These are phyloP conservation scores for Tieghemostelium lacteum DNA, from an alignment of 78 protist species.

Conservation along the genomic window DNA sequence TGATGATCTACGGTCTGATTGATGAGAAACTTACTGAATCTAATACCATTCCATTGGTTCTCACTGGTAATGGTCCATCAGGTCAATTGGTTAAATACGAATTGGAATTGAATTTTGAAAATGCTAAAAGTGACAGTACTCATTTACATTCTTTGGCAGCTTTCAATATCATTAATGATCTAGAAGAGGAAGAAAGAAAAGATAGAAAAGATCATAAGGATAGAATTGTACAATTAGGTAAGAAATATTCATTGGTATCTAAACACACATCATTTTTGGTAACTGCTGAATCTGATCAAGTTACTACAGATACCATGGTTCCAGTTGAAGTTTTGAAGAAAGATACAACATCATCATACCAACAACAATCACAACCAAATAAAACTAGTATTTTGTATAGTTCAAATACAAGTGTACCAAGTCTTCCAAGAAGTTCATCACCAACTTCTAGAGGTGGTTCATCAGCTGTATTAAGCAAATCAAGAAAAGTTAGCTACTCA, in stretches of 20 bases:
- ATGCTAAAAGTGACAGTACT: not conserved
- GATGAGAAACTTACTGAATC: no score
- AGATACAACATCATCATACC: not conserved
- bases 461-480: no score
- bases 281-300: not conserved
- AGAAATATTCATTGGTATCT: constrained; percentile 19
- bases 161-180: constrained; percentile 25
- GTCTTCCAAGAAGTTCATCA: not conserved
- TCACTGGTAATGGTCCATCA: constrained; percentile 54
- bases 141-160: constrained; percentile 39
- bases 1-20: constrained; percentile 31
- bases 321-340: not conserved
- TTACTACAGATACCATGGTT: constrained; percentile 11
- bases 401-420: not conserved
- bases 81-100: not conserved
- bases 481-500: no score
- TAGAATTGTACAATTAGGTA: constrained; percentile 1
- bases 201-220: constrained; percentile 4
- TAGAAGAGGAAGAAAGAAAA: constrained; percentile 27
- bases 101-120: not conserved
- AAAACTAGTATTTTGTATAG: not conserved
- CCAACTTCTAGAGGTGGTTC: not conserved
- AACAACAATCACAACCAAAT: not conserved
- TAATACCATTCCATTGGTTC: not conserved
- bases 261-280: constrained; percentile 55